Percentiles rank a stretch among this genome's conserved stretches.
These are phyloP conservation scores for Phytophthora lateralis DNA, from an alignment of 352 stramenopile species.

Conservation along the genomic window DNA sequence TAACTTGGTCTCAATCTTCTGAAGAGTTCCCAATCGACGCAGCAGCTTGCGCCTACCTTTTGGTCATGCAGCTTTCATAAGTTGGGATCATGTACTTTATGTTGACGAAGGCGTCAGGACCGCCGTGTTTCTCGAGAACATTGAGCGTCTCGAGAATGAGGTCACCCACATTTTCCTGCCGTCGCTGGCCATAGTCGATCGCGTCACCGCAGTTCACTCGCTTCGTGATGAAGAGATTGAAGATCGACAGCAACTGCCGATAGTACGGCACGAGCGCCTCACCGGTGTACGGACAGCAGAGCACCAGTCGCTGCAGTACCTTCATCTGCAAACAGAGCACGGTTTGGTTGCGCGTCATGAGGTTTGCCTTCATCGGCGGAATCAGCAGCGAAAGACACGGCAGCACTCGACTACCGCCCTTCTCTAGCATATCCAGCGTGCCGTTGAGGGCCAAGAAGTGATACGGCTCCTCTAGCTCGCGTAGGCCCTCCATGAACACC, in stretches of 20 bases:
- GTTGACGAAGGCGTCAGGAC: constrained; percentile 91
- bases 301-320: constrained; percentile 75
- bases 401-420: constrained; percentile 65
- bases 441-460: constrained; percentile 83
- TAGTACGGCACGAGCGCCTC: constrained; percentile 93
- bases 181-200: constrained; percentile 93
- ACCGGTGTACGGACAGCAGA: constrained; percentile 74
- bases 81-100: constrained; percentile 98
- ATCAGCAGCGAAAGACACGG: constrained; percentile 58
- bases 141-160: constrained; percentile 91
- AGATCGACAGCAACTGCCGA: constrained; percentile 90
- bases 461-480: constrained; percentile 87
- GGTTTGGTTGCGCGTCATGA: constrained; percentile 78
- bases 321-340: constrained; percentile 84
- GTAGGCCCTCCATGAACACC: constrained; percentile 92
- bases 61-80: constrained; percentile 90
- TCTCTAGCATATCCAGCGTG: constrained; percentile 83
- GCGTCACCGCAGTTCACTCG: constrained; percentile 92
- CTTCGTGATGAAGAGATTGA: constrained; percentile 93
- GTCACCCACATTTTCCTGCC: constrained; percentile 89
- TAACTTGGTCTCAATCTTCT: constrained; percentile 2
- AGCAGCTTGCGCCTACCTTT: constrained; percentile 12
- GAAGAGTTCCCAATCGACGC: background rate
- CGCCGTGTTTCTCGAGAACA: constrained; percentile 86
- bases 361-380: constrained; percentile 85